Evolutionary conservation across 345 rosid species (phyloP).

Genomic region (Sisymbrium altissimum): DNA sequence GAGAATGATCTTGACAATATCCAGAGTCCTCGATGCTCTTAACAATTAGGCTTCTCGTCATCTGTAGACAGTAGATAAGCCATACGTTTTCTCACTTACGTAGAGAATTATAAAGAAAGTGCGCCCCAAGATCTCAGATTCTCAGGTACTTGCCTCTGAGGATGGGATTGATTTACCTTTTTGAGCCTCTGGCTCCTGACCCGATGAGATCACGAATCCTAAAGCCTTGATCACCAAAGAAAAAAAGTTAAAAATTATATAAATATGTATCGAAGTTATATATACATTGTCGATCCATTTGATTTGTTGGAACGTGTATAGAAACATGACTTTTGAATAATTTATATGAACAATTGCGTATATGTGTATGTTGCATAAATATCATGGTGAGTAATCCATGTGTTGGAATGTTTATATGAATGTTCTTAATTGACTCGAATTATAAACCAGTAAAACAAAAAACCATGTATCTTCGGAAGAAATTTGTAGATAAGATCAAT

Average conservation of each 20-base stretch:
- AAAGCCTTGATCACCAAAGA: neutral
- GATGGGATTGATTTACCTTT: neutral
- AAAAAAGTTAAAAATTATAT: too few species aligned
- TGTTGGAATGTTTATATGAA: neutral
- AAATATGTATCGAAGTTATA: neutral
- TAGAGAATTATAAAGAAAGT: neutral
- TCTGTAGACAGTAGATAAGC: neutral
- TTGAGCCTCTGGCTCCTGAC: neutral
- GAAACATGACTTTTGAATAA: neutral
- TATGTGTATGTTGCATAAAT: neutral
- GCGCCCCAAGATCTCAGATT: neutral
- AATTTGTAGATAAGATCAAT: neutral
- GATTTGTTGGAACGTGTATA: neutral
- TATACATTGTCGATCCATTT: neutral
- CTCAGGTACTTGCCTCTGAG: neutral
- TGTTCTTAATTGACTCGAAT: neutral
- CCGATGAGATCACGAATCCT: neutral
- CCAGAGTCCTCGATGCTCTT: constrained; percentile 18
- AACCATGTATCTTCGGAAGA: neutral
- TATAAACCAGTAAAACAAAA: neutral
- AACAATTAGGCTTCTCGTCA: constrained; percentile 5
- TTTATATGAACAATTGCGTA: neutral
- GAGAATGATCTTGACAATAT: constrained; percentile 9
- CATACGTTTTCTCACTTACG: neutral
- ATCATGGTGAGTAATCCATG: neutral